A percentile compares a stretch with the other conserved stretches of the same genome.
These are phyloP conservation scores for Colletotrichum euphorbiae DNA, from an alignment of 2,329 filamentous ascomycete species.

Conservation along the genomic window DNA sequence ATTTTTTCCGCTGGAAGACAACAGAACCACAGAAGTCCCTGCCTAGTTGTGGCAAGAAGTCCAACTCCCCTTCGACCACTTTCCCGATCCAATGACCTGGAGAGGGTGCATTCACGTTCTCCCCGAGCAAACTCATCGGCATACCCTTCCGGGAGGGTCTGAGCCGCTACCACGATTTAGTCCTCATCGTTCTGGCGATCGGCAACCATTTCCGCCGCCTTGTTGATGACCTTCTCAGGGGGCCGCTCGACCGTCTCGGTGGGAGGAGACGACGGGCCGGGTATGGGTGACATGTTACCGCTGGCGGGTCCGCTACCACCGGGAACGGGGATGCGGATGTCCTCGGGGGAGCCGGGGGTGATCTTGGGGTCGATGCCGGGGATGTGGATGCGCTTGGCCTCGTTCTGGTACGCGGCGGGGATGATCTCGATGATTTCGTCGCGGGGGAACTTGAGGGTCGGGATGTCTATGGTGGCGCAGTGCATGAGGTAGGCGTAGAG, in stretches of 20 bases:
- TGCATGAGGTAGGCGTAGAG: slow-evolving; percentile 99
- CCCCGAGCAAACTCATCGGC: background rate
- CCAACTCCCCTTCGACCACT: background rate
- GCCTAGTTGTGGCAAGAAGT: background rate
- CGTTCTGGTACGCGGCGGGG: slow-evolving; percentile 96
- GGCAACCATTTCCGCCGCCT: slow-evolving; percentile 61
- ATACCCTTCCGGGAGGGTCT: background rate
- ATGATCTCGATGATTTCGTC: slow-evolving; percentile 99
- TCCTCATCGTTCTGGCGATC: slow-evolving; percentile 67
- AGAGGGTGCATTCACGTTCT: too few species aligned
- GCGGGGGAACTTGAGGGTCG: slow-evolving; percentile 90
- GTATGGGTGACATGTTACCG: slow-evolving; percentile 57
- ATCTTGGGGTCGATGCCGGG: slow-evolving; percentile 74
- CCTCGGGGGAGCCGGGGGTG: slow-evolving; percentile 82
- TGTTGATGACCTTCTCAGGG: slow-evolving; percentile 63
- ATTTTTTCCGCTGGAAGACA: background rate
- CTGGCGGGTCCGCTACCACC: slow-evolving; percentile 52
- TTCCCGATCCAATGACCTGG: background rate
- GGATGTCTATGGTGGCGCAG: slow-evolving; percentile 94
- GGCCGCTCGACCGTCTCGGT: slow-evolving; percentile 57
- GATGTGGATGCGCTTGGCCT: slow-evolving; percentile 90
- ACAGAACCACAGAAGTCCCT: background rate
- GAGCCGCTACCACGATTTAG: slow-evolving; percentile 45
- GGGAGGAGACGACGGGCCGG: slow-evolving; percentile 61
- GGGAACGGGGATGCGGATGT: slow-evolving; percentile 82